These are phyloP conservation scores for Cyathus striatus DNA, from an alignment of 768 basidiomycete species.

Conservation along the genomic window DNA sequence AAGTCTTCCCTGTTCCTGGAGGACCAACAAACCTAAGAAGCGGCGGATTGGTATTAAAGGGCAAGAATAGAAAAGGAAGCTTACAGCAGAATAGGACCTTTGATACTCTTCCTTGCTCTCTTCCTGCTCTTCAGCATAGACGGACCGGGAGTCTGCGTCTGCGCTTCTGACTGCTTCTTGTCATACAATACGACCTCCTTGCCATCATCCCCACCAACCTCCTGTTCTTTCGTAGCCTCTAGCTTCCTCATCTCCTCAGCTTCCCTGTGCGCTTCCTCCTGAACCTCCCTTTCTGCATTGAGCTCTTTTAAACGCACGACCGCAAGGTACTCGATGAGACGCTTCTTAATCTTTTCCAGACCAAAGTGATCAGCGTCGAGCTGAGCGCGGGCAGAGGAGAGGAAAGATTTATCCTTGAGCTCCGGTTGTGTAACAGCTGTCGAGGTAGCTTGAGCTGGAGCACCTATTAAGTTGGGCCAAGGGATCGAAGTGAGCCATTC, in stretches of 20 bases:
- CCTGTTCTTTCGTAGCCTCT: constrained; percentile 5
- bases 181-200: constrained; percentile 24
- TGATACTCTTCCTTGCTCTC: constrained; percentile 39
- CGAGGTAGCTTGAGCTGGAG: constrained; percentile 10
- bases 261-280: constrained; percentile 13
- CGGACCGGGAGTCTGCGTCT: constrained; percentile 5
- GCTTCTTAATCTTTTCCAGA: constrained; percentile 86
- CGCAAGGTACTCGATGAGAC: constrained; percentile 88
- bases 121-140: constrained; percentile 8
- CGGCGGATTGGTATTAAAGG: constrained; percentile 1
- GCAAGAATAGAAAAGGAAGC: constrained; percentile 8
- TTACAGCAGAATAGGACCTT: constrained; percentile 71
- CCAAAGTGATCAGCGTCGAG: constrained; percentile 92
- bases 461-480: constrained; percentile 54
- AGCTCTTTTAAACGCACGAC: constrained; percentile 64
- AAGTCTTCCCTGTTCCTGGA: constrained; percentile 89
- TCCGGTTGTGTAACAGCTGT: constrained; percentile 9
- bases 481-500: constrained; percentile 88
- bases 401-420: constrained; percentile 47
- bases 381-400: constrained; percentile 66
- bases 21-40: constrained; percentile 74
- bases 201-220: constrained; percentile 10
- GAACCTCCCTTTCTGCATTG: constrained; percentile 30
- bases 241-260: constrained; percentile 5
- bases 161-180: constrained; percentile 13